Evolutionary conservation across 345 rosid genomes (phyloP).

Genomic region (Excoecaria agallocha): DNA sequence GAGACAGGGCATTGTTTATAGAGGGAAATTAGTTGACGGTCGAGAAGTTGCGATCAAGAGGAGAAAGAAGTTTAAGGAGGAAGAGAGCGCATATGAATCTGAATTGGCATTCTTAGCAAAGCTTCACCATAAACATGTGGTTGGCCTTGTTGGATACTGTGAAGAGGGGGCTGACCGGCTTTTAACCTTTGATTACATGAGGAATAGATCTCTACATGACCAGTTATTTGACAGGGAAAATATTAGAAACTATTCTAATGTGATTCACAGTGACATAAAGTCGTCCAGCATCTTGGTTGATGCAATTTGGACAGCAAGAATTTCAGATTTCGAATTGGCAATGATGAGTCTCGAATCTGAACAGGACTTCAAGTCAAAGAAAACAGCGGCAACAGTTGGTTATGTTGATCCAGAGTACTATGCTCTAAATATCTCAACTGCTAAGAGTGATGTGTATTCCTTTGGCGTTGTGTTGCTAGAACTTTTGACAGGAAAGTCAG

Average conservation of each 20-base stretch:
- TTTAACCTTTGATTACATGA: constrained; percentile 82
- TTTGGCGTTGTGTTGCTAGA: constrained; percentile 80
- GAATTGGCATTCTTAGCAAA: constrained; percentile 71
- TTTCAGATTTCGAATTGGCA: constrained; percentile 78
- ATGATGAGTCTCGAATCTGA: constrained; percentile 53
- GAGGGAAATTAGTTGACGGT: constrained; percentile 64
- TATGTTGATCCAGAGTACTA: constrained; percentile 85
- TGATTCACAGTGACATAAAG: constrained; percentile 73
- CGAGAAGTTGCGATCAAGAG: constrained; percentile 83
- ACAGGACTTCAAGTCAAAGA: constrained; percentile 38
- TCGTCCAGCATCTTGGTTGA: constrained; percentile 80
- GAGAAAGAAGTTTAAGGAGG: constrained; percentile 65
- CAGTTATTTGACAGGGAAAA: constrained; percentile 60
- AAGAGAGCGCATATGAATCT: constrained; percentile 80
- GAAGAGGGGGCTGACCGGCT: constrained; percentile 72
- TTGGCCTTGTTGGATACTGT: constrained; percentile 79
- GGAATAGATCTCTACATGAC: constrained; percentile 67
- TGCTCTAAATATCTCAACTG: constrained; percentile 59
- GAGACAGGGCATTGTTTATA: constrained; percentile 77
- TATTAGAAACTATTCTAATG: constrained; percentile 48
- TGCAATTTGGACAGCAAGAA: constrained; percentile 63
- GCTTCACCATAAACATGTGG: constrained; percentile 81
- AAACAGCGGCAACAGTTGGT: constrained; percentile 79
- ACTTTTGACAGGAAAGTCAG: constrained; percentile 69
- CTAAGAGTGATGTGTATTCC: constrained; percentile 83